Base-by-base conservation (phyloP, 148 eudicot genomes). In the Nepenthes mirabilis region DNA sequence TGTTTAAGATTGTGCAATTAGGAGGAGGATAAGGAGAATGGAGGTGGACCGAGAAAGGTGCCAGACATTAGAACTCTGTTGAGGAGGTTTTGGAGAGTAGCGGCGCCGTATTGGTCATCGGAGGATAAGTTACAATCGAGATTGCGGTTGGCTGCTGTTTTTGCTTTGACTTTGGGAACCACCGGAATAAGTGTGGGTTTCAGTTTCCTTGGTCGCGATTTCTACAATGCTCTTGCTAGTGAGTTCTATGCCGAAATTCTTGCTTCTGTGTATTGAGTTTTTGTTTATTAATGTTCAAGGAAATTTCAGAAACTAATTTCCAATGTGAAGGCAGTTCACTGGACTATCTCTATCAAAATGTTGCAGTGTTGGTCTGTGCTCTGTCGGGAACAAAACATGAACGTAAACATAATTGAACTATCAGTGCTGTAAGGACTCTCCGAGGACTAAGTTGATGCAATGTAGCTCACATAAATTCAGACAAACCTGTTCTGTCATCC, bases 111-210 rank as follows among this genome's bases (percentile, higher is more conserved):
- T 74, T 93, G 97, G 97, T 86, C 56, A 5, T 90, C 94, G 0
- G 88, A 91, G 52, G 98, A 93, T 68, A 88, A 88, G 73, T 75
- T 64, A 37, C 85, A 79, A 72, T 95, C 95, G 36, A 78, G 91
- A 59, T 62, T 79, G 82, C 79, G 87, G 61, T 78, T 91, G 62
- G 96, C 88, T 33, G 72, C 90, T 62, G 98, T 91, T 45, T 91
- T 91, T 74, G 88, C 90, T 64, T 76, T 88, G 48, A 91, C 96
- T 67, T 73, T 88, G 67, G 96, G 81, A 55, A 91, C 98, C 1
- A 85, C 98, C 55, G 96, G 96, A 35, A 88, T 93, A 33, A 93
- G 96, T 58, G 98, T 93, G 11, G 91, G 94, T 14, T 93, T 93
- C 67, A 93, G 69, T 79, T 93, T 80, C 69, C 96, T 93, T 43